A percentile compares a stretch with the other conserved stretches of the same genome.
These are phyloP conservation scores for Calonectria multiphialidica DNA, from an alignment of 2,329 filamentous ascomycete genomes.

Conservation along the genomic window DNA sequence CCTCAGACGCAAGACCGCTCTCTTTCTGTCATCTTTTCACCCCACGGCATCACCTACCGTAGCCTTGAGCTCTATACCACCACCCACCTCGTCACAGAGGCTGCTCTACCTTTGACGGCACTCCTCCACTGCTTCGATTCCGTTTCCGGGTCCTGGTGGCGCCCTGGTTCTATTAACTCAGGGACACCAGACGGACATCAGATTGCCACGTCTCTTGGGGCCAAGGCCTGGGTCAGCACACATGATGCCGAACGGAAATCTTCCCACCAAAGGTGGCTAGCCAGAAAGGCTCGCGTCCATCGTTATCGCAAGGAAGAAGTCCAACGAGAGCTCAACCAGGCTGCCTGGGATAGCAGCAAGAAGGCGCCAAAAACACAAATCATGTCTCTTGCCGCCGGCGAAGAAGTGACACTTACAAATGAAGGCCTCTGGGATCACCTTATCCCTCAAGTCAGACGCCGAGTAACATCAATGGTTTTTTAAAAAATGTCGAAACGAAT, in stretches of 20 bases:
- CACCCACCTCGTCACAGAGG: constrained; percentile 66
- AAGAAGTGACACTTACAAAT: constrained; percentile 56
- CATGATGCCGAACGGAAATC: constrained; percentile 72
- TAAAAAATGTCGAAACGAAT: neutral
- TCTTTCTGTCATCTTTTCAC: constrained; percentile 73
- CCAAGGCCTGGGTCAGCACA: constrained; percentile 70
- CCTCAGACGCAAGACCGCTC: constrained; percentile 55
- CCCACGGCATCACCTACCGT: constrained; percentile 70
- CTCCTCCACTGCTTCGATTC: constrained; percentile 75
- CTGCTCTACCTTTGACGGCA: constrained; percentile 71
- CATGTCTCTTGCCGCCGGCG: constrained; percentile 55
- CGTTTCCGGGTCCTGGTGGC: constrained; percentile 70
- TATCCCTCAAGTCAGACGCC: neutral
- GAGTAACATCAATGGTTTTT: constrained; percentile 8
- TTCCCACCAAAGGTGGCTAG: constrained; percentile 58
- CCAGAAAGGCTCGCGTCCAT: constrained; percentile 61
- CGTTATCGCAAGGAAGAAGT: constrained; percentile 60
- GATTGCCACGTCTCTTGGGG: constrained; percentile 65
- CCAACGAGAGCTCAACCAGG: constrained; percentile 46
- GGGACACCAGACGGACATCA: constrained; percentile 69
- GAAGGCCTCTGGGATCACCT: constrained; percentile 50
- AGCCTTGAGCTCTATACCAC: constrained; percentile 67
- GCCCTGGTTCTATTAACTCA: constrained; percentile 69
- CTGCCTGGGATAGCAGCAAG: constrained; percentile 5
- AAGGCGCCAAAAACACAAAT: constrained; percentile 51